Conservation (phyloP, 345 rosid species). For the Brassica incana region DNA sequence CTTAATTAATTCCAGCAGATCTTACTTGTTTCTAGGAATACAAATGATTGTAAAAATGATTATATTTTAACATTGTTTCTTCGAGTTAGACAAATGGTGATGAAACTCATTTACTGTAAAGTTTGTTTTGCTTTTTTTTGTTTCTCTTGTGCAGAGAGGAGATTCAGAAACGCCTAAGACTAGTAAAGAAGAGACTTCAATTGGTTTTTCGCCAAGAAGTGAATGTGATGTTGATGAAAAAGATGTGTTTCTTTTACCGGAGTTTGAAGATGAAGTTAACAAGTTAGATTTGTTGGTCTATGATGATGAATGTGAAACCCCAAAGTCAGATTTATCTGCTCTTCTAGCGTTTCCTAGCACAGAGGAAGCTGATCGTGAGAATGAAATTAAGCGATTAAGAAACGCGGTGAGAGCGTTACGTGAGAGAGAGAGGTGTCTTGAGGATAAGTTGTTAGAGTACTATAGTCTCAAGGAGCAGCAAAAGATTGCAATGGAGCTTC, state of each 20-base stretch:
- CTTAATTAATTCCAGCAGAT: no score
- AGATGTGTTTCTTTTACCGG: slow-evolving; percentile 59
- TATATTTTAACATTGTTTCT: no score
- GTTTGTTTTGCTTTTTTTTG: neutral
- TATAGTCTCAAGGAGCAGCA: slow-evolving; percentile 89
- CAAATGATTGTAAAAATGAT: no score
- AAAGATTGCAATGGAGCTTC: slow-evolving; percentile 66
- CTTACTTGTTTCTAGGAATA: no score
- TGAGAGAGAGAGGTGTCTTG: slow-evolving; percentile 77
- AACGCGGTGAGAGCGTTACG: slow-evolving; percentile 55
- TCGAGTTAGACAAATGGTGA: no score
- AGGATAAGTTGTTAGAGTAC: slow-evolving; percentile 71
- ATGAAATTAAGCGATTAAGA: slow-evolving; percentile 62
- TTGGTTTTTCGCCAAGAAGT: slow-evolving; percentile 44
- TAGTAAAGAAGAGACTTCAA: slow-evolving; percentile 34
- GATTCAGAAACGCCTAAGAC: slow-evolving; percentile 27
- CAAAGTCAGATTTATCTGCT: slow-evolving; percentile 41
- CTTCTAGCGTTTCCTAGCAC: slow-evolving; percentile 44
- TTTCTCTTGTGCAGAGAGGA: slow-evolving; percentile 25
- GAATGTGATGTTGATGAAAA: slow-evolving; percentile 38
- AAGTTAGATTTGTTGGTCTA: slow-evolving; percentile 44
- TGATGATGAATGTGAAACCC: slow-evolving; percentile 34
- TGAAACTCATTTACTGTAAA: no score
- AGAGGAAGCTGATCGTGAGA: slow-evolving; percentile 54
- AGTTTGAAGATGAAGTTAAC: slow-evolving; percentile 52